Percentiles rank a stretch among this genome's conserved stretches.
Conservation (phyloP, 441 rosid genomes). For the California macrophylla region DNA sequence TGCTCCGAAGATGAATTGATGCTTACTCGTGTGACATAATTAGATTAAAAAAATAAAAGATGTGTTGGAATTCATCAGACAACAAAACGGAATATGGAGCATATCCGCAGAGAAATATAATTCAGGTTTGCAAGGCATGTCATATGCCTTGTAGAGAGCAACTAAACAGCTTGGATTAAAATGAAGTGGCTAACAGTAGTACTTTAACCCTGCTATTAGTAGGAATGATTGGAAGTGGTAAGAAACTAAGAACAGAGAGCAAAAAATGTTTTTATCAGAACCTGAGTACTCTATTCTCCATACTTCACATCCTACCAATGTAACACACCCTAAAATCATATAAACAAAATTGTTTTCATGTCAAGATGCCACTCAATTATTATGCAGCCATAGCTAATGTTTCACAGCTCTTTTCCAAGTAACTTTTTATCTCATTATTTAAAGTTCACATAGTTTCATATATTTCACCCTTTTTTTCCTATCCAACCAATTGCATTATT, state of each 20-base stretch:
- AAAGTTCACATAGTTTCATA: not conserved
- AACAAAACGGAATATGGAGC: not conserved
- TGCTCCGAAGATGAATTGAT: not conserved
- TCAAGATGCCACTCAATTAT: not conserved
- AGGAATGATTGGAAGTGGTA: not conserved
- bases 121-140: conserved; percentile 9
- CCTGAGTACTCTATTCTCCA: not conserved
- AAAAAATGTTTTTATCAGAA: not conserved
- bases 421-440: not conserved
- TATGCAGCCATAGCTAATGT: not conserved
- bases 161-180: not conserved
- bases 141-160: not conserved
- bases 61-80: not conserved
- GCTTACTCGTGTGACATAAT: not conserved
- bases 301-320: not conserved
- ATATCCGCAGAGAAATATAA: not conserved
- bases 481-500: not conserved
- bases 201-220: not conserved
- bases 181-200: not conserved
- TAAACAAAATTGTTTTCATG: not conserved
- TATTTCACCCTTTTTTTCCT: not conserved
- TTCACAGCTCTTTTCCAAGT: not conserved
- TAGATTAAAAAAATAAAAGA: not conserved
- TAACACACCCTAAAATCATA: not conserved
- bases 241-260: not conserved